Percentiles rank a stretch among this genome's conserved stretches.
These are phyloP conservation scores for Rhizoctonia solani DNA, from an alignment of 1,284 basidiomycete species.

Conservation along the genomic window DNA sequence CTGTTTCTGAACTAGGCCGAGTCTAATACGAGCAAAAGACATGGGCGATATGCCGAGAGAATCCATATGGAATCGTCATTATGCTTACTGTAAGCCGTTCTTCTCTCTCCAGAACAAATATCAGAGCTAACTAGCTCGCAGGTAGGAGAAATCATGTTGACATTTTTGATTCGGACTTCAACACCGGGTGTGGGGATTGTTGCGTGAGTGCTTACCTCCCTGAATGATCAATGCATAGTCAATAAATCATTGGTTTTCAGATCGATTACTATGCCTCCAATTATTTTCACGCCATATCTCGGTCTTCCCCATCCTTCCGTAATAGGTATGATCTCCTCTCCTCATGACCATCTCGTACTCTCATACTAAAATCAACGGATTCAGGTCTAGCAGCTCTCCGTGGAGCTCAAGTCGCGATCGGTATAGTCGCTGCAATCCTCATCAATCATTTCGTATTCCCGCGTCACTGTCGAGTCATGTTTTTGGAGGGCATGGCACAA, in stretches of 20 bases:
- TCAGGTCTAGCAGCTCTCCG: constrained; percentile 52
- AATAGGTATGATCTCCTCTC: too few species aligned
- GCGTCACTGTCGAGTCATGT: constrained; percentile 56
- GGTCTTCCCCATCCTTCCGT: constrained; percentile 10
- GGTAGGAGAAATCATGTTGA: constrained; percentile 52
- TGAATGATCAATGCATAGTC: neutral
- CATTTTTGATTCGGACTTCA: constrained; percentile 52
- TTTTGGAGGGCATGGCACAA: constrained; percentile 51
- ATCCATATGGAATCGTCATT: constrained; percentile 54
- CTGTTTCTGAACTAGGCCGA: neutral
- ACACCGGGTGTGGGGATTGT: constrained; percentile 54
- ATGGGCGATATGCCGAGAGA: constrained; percentile 40
- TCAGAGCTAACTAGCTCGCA: neutral
- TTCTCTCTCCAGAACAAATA: neutral
- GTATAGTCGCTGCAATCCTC: constrained; percentile 54
- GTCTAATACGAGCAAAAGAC: neutral
- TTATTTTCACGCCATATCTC: constrained; percentile 47
- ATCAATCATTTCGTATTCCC: constrained; percentile 56
- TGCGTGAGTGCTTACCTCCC: constrained; percentile 46
- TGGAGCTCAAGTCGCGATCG: constrained; percentile 52
- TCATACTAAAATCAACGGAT: too few species aligned
- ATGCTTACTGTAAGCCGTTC: constrained; percentile 48
- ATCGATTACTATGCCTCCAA: constrained; percentile 54
- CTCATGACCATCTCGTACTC: too few species aligned
- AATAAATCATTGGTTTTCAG: constrained; percentile 42